phyloP scores from a whole-genome alignment of 805 yeast genomes.

The Brettanomyces naardenensis region DNA sequence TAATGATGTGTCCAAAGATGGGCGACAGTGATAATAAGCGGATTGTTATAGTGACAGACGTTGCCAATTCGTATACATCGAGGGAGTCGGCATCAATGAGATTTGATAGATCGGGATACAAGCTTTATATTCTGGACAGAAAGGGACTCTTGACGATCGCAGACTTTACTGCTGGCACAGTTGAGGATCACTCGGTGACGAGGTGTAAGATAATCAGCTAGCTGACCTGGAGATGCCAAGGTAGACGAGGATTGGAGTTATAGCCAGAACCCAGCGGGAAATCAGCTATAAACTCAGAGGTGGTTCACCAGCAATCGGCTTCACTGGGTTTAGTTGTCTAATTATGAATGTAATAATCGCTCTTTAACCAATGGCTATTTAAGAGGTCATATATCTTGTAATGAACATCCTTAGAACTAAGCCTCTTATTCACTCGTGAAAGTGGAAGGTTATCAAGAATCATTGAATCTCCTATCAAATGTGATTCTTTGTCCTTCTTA shows the following conservation, averaged over 20 bases:
- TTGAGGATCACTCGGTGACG: constrained; percentile 58
- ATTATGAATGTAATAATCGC: constrained; percentile 9
- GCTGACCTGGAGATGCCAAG: too few relatives aligned
- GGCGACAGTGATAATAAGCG: constrained; percentile 49
- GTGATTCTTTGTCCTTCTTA: constrained; percentile 17
- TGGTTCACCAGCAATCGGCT: background rate
- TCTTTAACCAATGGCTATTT: constrained; percentile 12
- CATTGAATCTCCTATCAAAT: constrained; percentile 7
- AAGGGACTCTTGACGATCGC: constrained; percentile 73
- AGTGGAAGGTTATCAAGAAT: background rate
- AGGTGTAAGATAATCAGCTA: constrained; percentile 52
- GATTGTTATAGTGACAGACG: constrained; percentile 67
- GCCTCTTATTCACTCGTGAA: background rate
- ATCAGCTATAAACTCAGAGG: too few relatives aligned
- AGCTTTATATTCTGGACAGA: constrained; percentile 67
- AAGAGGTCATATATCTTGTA: constrained; percentile 25
- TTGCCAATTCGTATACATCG: constrained; percentile 62
- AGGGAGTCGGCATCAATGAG: constrained; percentile 72
- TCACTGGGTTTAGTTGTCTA: background rate
- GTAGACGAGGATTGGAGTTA: constrained; percentile 1
- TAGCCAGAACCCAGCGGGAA: too few relatives aligned
- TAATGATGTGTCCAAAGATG: constrained; percentile 54
- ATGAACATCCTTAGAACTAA: constrained; percentile 17
- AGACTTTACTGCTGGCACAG: constrained; percentile 83
- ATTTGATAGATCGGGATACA: constrained; percentile 78